Base-by-base conservation (phyloP, 495 filamentous ascomycete genomes). In the Platismatia glauca region DNA sequence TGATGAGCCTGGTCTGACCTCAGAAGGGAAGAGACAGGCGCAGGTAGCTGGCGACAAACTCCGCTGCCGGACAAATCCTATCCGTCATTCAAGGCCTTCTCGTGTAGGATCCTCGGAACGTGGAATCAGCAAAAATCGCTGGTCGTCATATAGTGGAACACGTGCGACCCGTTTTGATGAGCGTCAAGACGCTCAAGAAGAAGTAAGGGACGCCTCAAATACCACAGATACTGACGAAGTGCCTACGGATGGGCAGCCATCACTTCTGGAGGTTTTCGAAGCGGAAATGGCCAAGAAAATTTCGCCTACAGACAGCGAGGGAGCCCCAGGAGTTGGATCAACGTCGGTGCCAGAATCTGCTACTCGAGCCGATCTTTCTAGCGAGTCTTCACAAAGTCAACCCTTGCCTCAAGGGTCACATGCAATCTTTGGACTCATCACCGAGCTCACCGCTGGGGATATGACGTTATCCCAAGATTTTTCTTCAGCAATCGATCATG, bases 231-330 rank as follows among this genome's bases (percentile, higher is more conserved):
- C 58, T 7, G 48, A 69, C 3, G 8, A 55, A 24, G 44, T 57
- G 46, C 35, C 57, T 16, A 24, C 13, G 0, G 18, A 35, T 15
- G 55, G 35, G 11, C 53, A 63, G 31, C 39, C 41, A 18, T 72
- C 79, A 31, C 70, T 82, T 31, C 70, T 83, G 56, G 75, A 74
- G 43, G 77, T 77, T 44, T 82, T 82, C 55, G 80, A 82, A 57
- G 75, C 72, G n/a, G 79, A 83, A 63, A 68, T 83, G 65, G 73
- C 80, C 43, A 78, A 71, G 60, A 68, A 82, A 22, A 34, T 61
- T 7, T 35, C 58, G n/a, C 9, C 48, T 33, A 61, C 39, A 31
- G 50, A 61, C 27, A 20, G 27, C 18, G 27, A 29, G 16, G 33
- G 29, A 35, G 48, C 39, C 44, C 15, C 12, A 12, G 34, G 13